Percentiles rank a stretch among this genome's conserved stretches.
Conservation (phyloP, 1,139 yeast genomes). For the Citeromyces hawaiiensis region DNA sequence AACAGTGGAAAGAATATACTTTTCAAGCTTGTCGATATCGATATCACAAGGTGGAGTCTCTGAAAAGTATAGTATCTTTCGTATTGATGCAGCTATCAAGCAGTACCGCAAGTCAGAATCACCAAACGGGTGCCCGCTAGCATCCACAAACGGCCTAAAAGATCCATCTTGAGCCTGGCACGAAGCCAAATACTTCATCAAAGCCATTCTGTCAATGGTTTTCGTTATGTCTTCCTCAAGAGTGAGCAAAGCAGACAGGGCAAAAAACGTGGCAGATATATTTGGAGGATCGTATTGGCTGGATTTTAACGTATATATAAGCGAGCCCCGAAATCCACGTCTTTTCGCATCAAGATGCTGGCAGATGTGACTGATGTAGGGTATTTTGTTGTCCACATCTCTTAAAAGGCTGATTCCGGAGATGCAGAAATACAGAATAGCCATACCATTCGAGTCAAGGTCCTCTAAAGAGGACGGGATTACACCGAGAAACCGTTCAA, state of each 20-base stretch:
- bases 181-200: constrained; percentile 31
- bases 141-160: constrained; percentile 35
- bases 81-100: constrained; percentile 14
- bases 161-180: constrained; percentile 52
- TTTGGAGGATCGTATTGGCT: constrained; percentile 41
- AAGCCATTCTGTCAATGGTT: constrained; percentile 26
- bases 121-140: constrained; percentile 31
- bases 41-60: neutral
- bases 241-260: constrained; percentile 33
- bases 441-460: constrained; percentile 54
- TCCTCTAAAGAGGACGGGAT: constrained; percentile 36
- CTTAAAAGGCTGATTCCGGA: constrained; percentile 42
- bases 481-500: constrained; percentile 32
- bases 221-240: constrained; percentile 25
- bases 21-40: constrained; percentile 17
- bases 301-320: constrained; percentile 19
- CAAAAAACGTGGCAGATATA: constrained; percentile 59
- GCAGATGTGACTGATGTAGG: constrained; percentile 34
- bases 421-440: constrained; percentile 54
- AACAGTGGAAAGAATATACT: constrained; percentile 28
- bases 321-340: constrained; percentile 44
- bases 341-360: constrained; percentile 26
- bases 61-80: neutral
- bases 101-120: constrained; percentile 64
- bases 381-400: constrained; percentile 12